A percentile compares a stretch with the other conserved stretches of the same genome.
These are phyloP conservation scores for Eustoma russellianum DNA, from an alignment of 257 asterid species.

Conservation along the genomic window DNA sequence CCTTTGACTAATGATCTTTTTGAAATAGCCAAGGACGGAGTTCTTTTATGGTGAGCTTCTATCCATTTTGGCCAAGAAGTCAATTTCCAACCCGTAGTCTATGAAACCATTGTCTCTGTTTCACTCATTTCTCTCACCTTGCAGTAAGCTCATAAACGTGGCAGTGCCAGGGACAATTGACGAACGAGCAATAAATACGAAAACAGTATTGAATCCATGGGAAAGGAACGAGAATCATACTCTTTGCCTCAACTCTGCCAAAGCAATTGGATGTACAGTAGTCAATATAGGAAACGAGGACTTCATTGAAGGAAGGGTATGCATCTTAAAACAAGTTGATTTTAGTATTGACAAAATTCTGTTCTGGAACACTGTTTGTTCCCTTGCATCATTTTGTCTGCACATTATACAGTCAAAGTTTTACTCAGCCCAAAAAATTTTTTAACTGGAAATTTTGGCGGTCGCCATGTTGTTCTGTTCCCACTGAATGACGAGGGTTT, in stretches of 20 bases:
- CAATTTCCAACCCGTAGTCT: not conserved
- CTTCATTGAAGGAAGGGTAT: conserved; percentile 96
- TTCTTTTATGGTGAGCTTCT: conserved; percentile 75
- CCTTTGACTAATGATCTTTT: conserved; percentile 84
- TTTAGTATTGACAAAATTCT: not conserved
- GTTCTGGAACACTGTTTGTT: not conserved
- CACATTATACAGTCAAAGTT: not conserved
- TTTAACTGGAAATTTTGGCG: not conserved
- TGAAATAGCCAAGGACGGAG: conserved; percentile 94
- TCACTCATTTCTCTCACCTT: conserved; percentile 12
- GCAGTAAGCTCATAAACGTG: conserved; percentile 95
- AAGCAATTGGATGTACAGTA: conserved; percentile 96
- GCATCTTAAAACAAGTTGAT: conserved; percentile 11
- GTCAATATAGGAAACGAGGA: conserved; percentile 97
- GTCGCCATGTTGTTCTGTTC: not conserved
- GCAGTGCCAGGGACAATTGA: conserved; percentile 98
- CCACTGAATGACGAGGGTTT: too few relatives aligned
- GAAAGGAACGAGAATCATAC: conserved; percentile 99
- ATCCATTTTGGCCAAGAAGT: not conserved
- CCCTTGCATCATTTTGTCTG: not conserved
- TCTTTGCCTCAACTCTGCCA: conserved; percentile 94
- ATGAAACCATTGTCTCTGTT: not conserved
- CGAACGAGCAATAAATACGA: conserved; percentile 91
- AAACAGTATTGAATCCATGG: conserved; percentile 90
- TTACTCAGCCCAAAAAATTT: not conserved